Percentiles rank a stretch among this genome's conserved stretches.
Conservation (phyloP, 495 filamentous ascomycete species). For the Parathielavia appendiculata region DNA sequence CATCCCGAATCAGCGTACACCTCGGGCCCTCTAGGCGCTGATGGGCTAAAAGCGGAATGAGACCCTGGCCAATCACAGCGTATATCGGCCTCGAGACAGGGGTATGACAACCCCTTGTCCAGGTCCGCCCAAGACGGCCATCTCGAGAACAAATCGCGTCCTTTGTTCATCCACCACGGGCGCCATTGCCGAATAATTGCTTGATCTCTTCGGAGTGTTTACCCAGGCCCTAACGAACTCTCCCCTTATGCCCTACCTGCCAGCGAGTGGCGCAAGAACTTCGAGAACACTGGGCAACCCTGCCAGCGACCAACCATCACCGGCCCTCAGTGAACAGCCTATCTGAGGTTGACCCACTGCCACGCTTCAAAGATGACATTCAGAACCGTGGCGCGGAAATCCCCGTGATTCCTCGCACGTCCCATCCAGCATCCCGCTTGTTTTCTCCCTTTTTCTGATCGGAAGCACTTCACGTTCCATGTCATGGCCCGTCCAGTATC, state of each 20-base stretch:
- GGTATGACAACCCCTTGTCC: neutral
- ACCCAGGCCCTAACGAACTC: neutral
- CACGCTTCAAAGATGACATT: neutral
- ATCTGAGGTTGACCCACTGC: constrained; percentile 7
- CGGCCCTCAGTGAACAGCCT: neutral
- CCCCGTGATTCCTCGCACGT: constrained; percentile 8
- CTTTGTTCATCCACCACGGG: neutral
- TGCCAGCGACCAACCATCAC: constrained; percentile 4
- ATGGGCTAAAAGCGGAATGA: constrained; percentile 12
- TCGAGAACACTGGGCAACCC: neutral
- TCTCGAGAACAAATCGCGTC: neutral
- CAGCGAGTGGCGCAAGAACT: constrained; percentile 6
- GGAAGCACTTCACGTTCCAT: no score
- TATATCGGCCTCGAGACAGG: neutral
- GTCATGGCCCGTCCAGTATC: neutral
- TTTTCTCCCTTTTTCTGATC: neutral
- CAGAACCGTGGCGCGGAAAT: neutral
- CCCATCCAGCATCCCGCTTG: neutral
- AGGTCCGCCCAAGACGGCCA: neutral
- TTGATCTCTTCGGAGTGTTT: neutral
- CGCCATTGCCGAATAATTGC: constrained; percentile 5
- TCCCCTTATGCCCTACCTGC: constrained; percentile 2
- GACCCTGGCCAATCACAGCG: constrained; percentile 4
- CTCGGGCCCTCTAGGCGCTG: constrained; percentile 1
- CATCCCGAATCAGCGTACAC: constrained; percentile 21